Conservation (phyloP, 345 rosid species). For the Eucalyptus curtisii region DNA sequence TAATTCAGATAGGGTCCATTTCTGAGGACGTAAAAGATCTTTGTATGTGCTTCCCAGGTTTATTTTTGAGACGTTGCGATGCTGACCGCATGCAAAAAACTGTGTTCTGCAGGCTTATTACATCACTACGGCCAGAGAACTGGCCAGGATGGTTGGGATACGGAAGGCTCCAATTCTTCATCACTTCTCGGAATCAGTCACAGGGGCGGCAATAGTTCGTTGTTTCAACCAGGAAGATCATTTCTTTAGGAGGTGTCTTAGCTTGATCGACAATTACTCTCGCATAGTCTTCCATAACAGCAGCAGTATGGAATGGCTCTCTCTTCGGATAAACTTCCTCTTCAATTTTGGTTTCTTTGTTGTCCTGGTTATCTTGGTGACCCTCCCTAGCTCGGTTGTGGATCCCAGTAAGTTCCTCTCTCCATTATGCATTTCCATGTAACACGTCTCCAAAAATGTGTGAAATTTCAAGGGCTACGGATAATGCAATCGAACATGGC, state of each 20-base stretch:
- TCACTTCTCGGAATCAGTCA: constrained; percentile 72
- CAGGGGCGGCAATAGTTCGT: constrained; percentile 65
- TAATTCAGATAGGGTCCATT: background rate
- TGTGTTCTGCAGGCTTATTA: constrained; percentile 50
- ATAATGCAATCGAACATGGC: background rate
- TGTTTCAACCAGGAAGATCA: constrained; percentile 61
- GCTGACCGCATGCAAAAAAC: background rate
- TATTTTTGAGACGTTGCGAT: background rate
- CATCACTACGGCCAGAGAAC: constrained; percentile 75
- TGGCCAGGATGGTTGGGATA: constrained; percentile 76
- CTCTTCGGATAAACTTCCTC: constrained; percentile 70
- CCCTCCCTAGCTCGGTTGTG: constrained; percentile 47
- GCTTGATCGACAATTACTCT: constrained; percentile 47
- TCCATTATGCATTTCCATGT: background rate
- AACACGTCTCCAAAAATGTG: background rate
- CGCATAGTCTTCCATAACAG: constrained; percentile 56
- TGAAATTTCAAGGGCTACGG: background rate
- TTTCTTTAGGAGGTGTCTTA: constrained; percentile 33
- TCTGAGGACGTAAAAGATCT: background rate
- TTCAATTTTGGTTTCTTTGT: constrained; percentile 73
- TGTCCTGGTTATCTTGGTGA: constrained; percentile 61
- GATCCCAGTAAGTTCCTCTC: constrained; percentile 50
- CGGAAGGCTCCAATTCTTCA: constrained; percentile 76
- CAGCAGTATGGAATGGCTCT: constrained; percentile 83
- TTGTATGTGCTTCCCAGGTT: background rate